Base-by-base conservation (phyloP, 2,329 filamentous ascomycete species). In the Arthroderma sp. region DNA sequence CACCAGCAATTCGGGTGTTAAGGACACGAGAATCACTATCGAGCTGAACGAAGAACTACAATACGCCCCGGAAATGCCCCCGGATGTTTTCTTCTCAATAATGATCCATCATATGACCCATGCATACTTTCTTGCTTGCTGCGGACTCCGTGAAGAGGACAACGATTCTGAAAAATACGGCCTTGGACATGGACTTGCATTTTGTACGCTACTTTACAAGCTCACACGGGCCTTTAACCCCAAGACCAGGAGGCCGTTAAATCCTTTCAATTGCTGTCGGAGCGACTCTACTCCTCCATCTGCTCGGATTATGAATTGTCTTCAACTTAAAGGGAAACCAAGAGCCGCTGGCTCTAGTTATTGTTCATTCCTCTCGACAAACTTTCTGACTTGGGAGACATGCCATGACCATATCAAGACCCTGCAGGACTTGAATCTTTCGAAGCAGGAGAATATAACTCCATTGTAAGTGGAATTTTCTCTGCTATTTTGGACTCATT, bases 31-130 rank as follows among this genome's bases (percentile, higher is more conserved):
- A 38, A 38, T 50, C 36, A 40, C 44, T 5, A 49, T 51, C 36
- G 22, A 32, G 4, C 40, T 51, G n/a, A 47, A 43, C 11, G n/a
- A 2, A 2, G 32, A 42, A 34, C 6, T 27, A 27, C 5, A 27
- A 8, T 11, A 33, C 4, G 29, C 33, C 5, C n/a, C 28, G 7
- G 40, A 33, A 3, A 27, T 11, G 9, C 36, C 41, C 4, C 28
- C 41, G n/a, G 32, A 36, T 15, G 41, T 30, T 7, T 29, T 37
- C 10, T 27, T 43, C 30, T 43, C 43, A 4, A 30, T 49, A 8
- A 31, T 53, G 5, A 48, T 53, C 32, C 51, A 53, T 36, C 51
- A 51, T 34, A 51, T 53, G 51, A 42, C 41, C 10, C 51, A 53
- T 43, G 51, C 51, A 4, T 53, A 53, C 39, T 53, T 50, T 29